Evolutionary conservation across 352 stramenopile species (phyloP).

Genomic region (Pythium apleroticum): DNA sequence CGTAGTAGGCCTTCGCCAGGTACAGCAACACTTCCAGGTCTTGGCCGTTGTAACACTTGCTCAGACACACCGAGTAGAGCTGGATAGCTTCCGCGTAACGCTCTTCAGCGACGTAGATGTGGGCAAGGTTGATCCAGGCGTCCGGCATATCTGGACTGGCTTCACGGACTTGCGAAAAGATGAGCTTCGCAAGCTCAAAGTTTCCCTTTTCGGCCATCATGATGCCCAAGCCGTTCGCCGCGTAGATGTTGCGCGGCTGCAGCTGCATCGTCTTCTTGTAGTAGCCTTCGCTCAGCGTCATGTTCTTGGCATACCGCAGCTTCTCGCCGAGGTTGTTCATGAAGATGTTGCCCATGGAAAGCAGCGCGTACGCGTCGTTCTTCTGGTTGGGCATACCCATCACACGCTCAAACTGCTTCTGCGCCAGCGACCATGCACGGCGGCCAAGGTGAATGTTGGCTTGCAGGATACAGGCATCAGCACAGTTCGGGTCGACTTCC

Average conservation of each 20-base stretch:
- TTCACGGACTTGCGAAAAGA: constrained; percentile 96
- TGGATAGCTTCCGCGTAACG: constrained; percentile 95
- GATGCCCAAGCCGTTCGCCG: constrained; percentile 96
- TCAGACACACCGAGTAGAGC: constrained; percentile 93
- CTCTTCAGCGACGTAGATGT: constrained; percentile 96
- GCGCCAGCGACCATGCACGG: constrained; percentile 93
- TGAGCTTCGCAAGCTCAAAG: constrained; percentile 94
- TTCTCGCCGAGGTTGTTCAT: constrained; percentile 97
- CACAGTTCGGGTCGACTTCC: constrained; percentile 87
- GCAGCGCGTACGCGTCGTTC: constrained; percentile 96
- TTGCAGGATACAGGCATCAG: constrained; percentile 93
- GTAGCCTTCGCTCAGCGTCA: constrained; percentile 93
- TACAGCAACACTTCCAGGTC: constrained; percentile 77
- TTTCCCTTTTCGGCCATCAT: constrained; percentile 98
- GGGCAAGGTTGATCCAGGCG: constrained; percentile 96
- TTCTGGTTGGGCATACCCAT: constrained; percentile 95
- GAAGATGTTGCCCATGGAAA: constrained; percentile 98
- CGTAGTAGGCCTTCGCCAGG: constrained; percentile 88
- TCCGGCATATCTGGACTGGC: constrained; percentile 95
- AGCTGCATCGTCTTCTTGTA: constrained; percentile 95
- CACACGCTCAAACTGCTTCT: constrained; percentile 92
- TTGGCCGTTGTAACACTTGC: constrained; percentile 89
- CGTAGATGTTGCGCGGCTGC: constrained; percentile 94
- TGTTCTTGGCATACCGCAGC: constrained; percentile 95
- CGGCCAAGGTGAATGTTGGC: constrained; percentile 96